phyloP scores from a whole-genome alignment of 1,284 basidiomycete genomes.

The Cryptococcus sp. region DNA sequence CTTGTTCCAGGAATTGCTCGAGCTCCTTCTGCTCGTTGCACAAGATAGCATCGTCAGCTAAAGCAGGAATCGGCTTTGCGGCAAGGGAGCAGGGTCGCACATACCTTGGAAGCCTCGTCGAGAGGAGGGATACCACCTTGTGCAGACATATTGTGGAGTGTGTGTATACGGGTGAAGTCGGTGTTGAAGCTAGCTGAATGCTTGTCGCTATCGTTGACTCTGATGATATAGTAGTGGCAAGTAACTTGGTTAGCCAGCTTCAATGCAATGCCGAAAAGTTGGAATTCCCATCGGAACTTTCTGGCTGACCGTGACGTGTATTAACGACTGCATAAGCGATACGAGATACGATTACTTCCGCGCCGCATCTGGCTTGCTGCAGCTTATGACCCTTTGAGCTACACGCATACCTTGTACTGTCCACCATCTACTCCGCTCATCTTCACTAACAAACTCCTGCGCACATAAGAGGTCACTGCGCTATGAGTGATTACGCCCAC shows the following conservation, averaged over 20 bases:
- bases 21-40: constrained; percentile 75
- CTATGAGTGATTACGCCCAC: constrained; percentile 71
- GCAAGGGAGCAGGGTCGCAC: constrained; percentile 22
- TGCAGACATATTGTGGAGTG: constrained; percentile 30
- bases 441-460: no score
- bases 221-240: no score
- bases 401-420: no score
- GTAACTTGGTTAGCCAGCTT: no score
- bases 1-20: constrained; percentile 75
- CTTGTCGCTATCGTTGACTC: no score
- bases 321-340: no score
- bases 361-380: no score
- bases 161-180: neutral
- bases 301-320: neutral
- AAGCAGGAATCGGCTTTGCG: neutral
- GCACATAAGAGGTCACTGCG: no score
- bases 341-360: no score
- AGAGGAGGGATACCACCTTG: constrained; percentile 57
- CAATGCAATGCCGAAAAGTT: neutral
- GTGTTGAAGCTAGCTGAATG: no score
- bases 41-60: constrained; percentile 7
- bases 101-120: constrained; percentile 74
- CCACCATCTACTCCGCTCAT: no score
- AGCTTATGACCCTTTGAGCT: no score
- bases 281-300: neutral